These are phyloP conservation scores for Chalciporus sp. DNA, from an alignment of 1,284 basidiomycete species.

Conservation along the genomic window DNA sequence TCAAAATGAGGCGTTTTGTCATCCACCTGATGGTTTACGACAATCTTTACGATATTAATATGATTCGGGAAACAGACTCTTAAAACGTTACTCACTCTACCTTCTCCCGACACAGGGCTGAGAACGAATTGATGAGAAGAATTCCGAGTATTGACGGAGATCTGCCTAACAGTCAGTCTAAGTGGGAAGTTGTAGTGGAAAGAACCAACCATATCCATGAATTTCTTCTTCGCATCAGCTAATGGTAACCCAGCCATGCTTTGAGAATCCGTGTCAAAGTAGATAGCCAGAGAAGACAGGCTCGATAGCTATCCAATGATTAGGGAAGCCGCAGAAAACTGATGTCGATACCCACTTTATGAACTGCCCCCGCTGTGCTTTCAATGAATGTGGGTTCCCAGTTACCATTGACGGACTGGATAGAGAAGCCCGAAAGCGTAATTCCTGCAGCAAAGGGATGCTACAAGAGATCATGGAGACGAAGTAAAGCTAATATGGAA, in stretches of 20 bases:
- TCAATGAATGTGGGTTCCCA: slow-evolving; percentile 98
- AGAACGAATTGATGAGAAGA: slow-evolving; percentile 91
- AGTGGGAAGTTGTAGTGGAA: neutral
- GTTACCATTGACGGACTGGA: slow-evolving; percentile 88
- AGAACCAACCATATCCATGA: slow-evolving; percentile 69
- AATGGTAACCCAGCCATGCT: slow-evolving; percentile 77
- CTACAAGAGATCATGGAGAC: slow-evolving; percentile 38
- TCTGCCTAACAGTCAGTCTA: slow-evolving; percentile 45
- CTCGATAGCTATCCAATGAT: slow-evolving; percentile 68
- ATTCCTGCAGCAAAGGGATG: slow-evolving; percentile 95
- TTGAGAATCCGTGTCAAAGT: slow-evolving; percentile 93
- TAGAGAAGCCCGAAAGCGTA: slow-evolving; percentile 91
- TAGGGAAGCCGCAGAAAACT: slow-evolving; percentile 6
- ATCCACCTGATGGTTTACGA: slow-evolving; percentile 82
- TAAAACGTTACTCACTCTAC: slow-evolving; percentile 57
- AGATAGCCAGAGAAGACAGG: slow-evolving; percentile 86
- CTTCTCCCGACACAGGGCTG: slow-evolving; percentile 95
- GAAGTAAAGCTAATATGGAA: neutral
- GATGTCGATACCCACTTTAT: slow-evolving; percentile 63
- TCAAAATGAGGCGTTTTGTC: slow-evolving; percentile 84
- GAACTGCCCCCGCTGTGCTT: slow-evolving; percentile 85
- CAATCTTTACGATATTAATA: slow-evolving; percentile 52
- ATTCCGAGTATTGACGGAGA: slow-evolving; percentile 57
- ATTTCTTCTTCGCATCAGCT: slow-evolving; percentile 74
- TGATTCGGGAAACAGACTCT: neutral